These are phyloP conservation scores for Talaromyces atroroseus DNA, from an alignment of 2,329 filamentous ascomycete genomes.

Conservation along the genomic window DNA sequence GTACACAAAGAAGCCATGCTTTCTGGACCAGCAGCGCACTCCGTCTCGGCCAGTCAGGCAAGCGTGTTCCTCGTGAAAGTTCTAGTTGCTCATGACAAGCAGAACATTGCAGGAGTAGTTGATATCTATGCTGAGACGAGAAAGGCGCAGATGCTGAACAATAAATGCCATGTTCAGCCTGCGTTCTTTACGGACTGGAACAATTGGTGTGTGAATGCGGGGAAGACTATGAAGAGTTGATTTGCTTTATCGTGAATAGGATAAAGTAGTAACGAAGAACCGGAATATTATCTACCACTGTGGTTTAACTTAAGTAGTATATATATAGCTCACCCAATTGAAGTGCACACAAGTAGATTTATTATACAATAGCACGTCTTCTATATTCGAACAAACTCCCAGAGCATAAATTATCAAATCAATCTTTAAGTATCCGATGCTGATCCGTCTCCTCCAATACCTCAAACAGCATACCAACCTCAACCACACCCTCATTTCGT, in stretches of 20 bases:
- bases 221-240: constrained; percentile 37
- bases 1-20: constrained; percentile 61
- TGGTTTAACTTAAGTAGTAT: neutral
- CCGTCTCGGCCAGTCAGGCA: constrained; percentile 63
- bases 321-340: neutral
- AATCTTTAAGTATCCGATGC: constrained; percentile 48
- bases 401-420: neutral
- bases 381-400: neutral
- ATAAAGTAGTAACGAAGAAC: neutral
- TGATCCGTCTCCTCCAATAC: constrained; percentile 53
- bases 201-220: constrained; percentile 59
- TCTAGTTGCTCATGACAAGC: constrained; percentile 43
- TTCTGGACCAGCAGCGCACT: constrained; percentile 61
- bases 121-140: constrained; percentile 61
- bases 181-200: constrained; percentile 67
- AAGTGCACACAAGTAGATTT: neutral
- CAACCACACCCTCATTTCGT: constrained; percentile 48
- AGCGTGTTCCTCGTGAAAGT: constrained; percentile 43
- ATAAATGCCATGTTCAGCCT: constrained; percentile 56
- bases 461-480: constrained; percentile 55
- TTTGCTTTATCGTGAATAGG: neutral
- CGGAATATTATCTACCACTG: neutral
- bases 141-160: constrained; percentile 53
- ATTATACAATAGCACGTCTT: neutral
- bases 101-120: constrained; percentile 51